A percentile compares a stretch with the other conserved stretches of the same genome.
Conservation (phyloP, 495 filamentous ascomycete genomes). For the Talaromyces ruber region DNA sequence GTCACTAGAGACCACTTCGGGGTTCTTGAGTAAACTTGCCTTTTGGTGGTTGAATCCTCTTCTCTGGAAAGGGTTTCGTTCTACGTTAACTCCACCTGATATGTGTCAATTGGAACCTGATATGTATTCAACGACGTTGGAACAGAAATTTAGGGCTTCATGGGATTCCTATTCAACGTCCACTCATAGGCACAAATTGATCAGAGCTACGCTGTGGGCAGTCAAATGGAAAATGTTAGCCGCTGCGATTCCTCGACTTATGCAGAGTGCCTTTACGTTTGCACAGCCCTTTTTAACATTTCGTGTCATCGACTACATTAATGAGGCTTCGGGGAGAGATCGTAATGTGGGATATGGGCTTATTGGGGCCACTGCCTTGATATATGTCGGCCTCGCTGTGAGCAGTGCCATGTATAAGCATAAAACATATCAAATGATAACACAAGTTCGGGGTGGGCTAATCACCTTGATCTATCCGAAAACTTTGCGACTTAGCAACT, state of each 20-base stretch:
- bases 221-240: conserved; percentile 26
- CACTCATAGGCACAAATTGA: too few relatives aligned
- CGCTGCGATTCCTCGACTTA: conserved; percentile 33
- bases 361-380: conserved; percentile 42
- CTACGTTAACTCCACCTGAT: too few relatives aligned
- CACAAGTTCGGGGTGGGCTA: conserved; percentile 41
- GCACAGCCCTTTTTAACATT: conserved; percentile 48
- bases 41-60: conserved; percentile 38
- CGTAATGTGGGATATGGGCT: conserved; percentile 37
- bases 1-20: conserved; percentile 40
- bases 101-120: too few relatives aligned
- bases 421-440: conserved; percentile 31
- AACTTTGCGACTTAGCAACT: conserved; percentile 16
- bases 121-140: too few relatives aligned
- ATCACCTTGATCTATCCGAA: conserved; percentile 33
- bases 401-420: conserved; percentile 38
- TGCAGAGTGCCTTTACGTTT: conserved; percentile 39
- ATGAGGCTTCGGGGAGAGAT: too few relatives aligned
- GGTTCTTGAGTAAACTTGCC: conserved; percentile 26
- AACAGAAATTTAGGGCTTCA: conserved; percentile 23
- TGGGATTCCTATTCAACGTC: too few relatives aligned
- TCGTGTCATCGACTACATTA: conserved; percentile 21
- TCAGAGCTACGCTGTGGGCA: background rate
- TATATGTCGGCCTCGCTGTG: conserved; percentile 46
- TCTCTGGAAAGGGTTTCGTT: conserved; percentile 28